Evolutionary conservation across 768 basidiomycete species (phyloP).

Genomic region (Pluteus cervinus): DNA sequence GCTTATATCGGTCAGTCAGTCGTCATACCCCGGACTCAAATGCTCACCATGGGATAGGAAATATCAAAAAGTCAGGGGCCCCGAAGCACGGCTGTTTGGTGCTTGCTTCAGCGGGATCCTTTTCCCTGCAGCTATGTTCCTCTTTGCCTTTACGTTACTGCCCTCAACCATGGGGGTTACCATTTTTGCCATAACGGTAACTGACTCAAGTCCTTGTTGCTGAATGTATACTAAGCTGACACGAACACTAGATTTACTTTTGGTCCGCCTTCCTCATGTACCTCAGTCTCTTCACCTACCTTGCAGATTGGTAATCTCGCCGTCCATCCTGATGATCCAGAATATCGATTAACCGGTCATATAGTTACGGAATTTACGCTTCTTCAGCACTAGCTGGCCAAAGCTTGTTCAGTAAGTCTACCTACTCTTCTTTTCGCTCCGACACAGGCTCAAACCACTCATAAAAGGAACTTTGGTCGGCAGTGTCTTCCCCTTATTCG

Average conservation of each 20-base stretch:
- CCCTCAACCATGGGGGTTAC: conserved; percentile 54
- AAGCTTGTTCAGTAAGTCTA: conserved; percentile 45
- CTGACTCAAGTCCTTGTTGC: conserved; percentile 24
- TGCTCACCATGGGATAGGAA: conserved; percentile 16
- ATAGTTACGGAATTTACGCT: conserved; percentile 53
- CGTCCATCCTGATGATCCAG: not conserved
- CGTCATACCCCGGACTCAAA: not conserved
- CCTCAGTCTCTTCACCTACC: conserved; percentile 51
- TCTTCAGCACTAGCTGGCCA: conserved; percentile 68
- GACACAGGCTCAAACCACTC: not conserved
- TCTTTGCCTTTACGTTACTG: conserved; percentile 67
- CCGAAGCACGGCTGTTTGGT: conserved; percentile 56
- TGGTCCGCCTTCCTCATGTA: conserved; percentile 49
- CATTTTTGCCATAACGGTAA: too few relatives aligned
- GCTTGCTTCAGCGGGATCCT: conserved; percentile 50
- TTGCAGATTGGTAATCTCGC: conserved; percentile 56
- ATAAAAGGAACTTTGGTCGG: conserved; percentile 41
- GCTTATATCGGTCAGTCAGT: conserved; percentile 38
- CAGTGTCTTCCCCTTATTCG: conserved; percentile 58
- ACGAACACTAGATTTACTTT: conserved; percentile 36
- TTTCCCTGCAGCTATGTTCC: conserved; percentile 58
- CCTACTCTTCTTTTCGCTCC: not conserved
- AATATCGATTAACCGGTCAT: not conserved
- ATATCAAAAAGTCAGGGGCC: conserved; percentile 27
- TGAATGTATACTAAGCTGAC: not conserved